Percentiles rank a stretch among this genome's conserved stretches.
Conservation (phyloP, 441 rosid species). For the Gossypium gossypioides region DNA sequence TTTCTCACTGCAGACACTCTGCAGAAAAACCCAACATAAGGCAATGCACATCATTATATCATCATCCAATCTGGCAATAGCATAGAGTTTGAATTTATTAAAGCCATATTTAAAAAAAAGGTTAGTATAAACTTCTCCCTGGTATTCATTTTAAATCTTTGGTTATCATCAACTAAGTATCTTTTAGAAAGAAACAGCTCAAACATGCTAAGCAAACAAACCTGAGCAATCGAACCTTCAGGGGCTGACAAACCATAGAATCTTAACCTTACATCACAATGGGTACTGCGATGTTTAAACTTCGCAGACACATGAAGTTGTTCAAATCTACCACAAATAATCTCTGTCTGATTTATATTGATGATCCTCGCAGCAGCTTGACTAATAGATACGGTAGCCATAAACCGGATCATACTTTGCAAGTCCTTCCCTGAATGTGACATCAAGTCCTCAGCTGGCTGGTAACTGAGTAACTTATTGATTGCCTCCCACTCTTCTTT, state of each 20-base stretch:
- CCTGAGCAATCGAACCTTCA: constrained; percentile 98
- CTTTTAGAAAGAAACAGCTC: background rate
- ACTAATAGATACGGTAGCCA: constrained; percentile 69
- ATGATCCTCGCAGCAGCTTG: constrained; percentile 85
- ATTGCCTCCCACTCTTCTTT: constrained; percentile 97
- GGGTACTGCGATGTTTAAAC: constrained; percentile 61
- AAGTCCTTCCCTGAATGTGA: constrained; percentile 63
- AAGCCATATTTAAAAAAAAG: background rate
- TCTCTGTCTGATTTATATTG: constrained; percentile 56
- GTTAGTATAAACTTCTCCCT: background rate
- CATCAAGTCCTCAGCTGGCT: constrained; percentile 65
- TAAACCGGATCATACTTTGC: constrained; percentile 73
- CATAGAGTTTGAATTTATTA: background rate
- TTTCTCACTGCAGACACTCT: constrained; percentile 90
- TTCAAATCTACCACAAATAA: constrained; percentile 91
- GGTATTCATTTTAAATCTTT: background rate
- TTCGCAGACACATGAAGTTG: constrained; percentile 75
- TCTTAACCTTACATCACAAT: constrained; percentile 65
- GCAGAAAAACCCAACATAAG: constrained; percentile 27
- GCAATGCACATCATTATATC: background rate
- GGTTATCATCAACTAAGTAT: constrained; percentile 9
- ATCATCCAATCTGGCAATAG: background rate
- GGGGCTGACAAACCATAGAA: constrained; percentile 95
- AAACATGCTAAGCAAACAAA: constrained; percentile 29
- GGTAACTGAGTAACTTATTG: constrained; percentile 79